Base-by-base conservation (phyloP, 2,329 filamentous ascomycete genomes). In the Cordyceps farinosa region DNA sequence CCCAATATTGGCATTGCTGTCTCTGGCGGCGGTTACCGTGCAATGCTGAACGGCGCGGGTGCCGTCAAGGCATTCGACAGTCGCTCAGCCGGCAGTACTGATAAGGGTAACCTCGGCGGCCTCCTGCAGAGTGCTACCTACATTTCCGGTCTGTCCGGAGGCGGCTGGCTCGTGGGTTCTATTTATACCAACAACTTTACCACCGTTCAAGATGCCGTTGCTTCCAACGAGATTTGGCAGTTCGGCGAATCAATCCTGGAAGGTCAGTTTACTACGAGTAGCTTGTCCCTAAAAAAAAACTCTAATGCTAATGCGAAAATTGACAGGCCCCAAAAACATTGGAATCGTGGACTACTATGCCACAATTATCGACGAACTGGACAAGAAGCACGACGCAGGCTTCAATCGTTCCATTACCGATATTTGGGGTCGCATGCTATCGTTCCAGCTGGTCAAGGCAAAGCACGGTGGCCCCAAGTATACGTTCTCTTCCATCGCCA, bases 381-480 rank as follows among this genome's bases (percentile, higher is more conserved):
- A 67, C 1, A 68, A 66, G 64, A 80, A 80, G 72, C 69, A 72
- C n/a, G 70, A 75, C 30, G 76, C 76, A 9, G 78, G 77, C 27
- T 80, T 75, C 66, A 72, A 80, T 42, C 85, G 84, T 3, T 90
- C 90, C 9, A 82, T 97, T 63, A 97, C 93, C 0, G 93, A 97
- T 77, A 92, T 92, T 74, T 96, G 92, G 89, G 91, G 90, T 34
- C 89, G 92, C 64, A 90, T 90, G 53, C 82, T 97, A n/a, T 88
- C 88, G 1, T 96, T 90, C 76, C 92, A 97, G 77, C 83, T 97
- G 54, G 84, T 97, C 72, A 90, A 94, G 71, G 89, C 85, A 6
- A 82, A 82, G 1, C 77, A 90, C 65, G 93, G 92, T 45, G 92
- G 91, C 0, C 86, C 89, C 15, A 81, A 80, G 15, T 92, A 89